Percentiles rank a stretch among this genome's conserved stretches.
Evolutionary conservation across 192 early-diverging fungal species (phyloP).

Genomic region (Tieghemiomyces parasiticus): DNA sequence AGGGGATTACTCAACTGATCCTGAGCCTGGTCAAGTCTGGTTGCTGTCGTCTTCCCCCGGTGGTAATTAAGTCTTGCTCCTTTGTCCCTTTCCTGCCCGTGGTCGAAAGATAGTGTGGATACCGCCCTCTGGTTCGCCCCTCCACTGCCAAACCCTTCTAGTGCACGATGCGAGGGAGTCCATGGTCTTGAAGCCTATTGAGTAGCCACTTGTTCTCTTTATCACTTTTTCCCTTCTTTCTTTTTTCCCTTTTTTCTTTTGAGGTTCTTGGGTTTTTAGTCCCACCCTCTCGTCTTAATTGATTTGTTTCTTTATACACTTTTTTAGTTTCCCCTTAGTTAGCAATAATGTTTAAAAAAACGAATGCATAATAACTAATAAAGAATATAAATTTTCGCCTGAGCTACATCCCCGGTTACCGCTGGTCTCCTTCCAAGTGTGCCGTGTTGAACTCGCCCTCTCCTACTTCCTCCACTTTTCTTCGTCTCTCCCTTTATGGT

Average conservation of each 20-base stretch:
- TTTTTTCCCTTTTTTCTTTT: slow-evolving; percentile 4
- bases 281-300: slow-evolving; percentile 4
- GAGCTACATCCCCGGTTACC: neutral
- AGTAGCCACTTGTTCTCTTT: slow-evolving; percentile 4
- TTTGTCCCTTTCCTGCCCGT: slow-evolving; percentile 3
- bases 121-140: slow-evolving; percentile 3
- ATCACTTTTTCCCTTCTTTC: slow-evolving; percentile 4
- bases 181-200: slow-evolving; percentile 4
- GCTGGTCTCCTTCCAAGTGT: neutral
- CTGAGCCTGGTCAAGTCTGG: slow-evolving; percentile 3
- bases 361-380: slow-evolving; percentile 4
- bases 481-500: neutral
- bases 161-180: slow-evolving; percentile 3
- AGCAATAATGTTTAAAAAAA: slow-evolving; percentile 4
- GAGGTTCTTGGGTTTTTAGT: slow-evolving; percentile 4
- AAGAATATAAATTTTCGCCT: slow-evolving; percentile 4
- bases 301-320: slow-evolving; percentile 4
- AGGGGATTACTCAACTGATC: slow-evolving; percentile 4
- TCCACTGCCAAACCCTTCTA: slow-evolving; percentile 4
- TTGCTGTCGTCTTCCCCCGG: slow-evolving; percentile 3
- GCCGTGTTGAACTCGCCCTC: neutral
- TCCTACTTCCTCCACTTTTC: neutral
- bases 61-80: slow-evolving; percentile 4
- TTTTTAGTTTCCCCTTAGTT: slow-evolving; percentile 4
- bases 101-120: slow-evolving; percentile 4